Evolutionary conservation across 805 yeast genomes (phyloP), one percentile per base, ranked within the genome.

Genomic region (Candida silvicultrix): DNA sequence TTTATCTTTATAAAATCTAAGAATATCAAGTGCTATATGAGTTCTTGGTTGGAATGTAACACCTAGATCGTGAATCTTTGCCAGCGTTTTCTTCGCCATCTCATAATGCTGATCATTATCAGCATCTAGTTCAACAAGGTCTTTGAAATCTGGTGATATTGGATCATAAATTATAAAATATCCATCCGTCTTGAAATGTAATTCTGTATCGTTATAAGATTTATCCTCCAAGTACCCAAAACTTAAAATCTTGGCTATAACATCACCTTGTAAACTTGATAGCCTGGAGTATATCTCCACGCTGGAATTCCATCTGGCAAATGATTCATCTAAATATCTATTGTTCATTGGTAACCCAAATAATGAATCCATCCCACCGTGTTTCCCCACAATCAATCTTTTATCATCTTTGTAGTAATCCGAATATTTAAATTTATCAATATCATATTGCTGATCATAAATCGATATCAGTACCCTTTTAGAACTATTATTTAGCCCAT

Each of bases 221-320:
- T 48, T 48, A 35, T 62, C 65, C 43, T 59, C 60, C 21, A 59
- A 18, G 36, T 54, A 57, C 0, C 64, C 66, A 36, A 51, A 53
- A 39, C 57, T 60, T 6, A 59, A 20, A 29, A 61, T 48, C 34
- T 41, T 48, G 2, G 60, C 61, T 18, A 59, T 32, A 2, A 49
- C 37, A 15, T 52, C 55, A 5, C 62, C 62, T 40, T 59, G 61
- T 15, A 59, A 44, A 2, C 39, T 12, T 18, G 39, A 23, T 25
- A 58, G 44, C 16, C 43, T 49, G 3, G 37, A 12, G 34, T 57
- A 57, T 0, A 59, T 56, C 19, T 55, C 56, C 15, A 59, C 46
- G 36, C 53, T 54, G 12, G 47, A 43, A 15, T 45, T 7, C 63
- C 63, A 59, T 32, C 52, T 49, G 19, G 38, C 44, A 34, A 47